Evolutionary conservation across 495 filamentous ascomycete genomes (phyloP), one percentile per base, ranked within the genome.

Genomic region (Cryomyces antarcticus): DNA sequence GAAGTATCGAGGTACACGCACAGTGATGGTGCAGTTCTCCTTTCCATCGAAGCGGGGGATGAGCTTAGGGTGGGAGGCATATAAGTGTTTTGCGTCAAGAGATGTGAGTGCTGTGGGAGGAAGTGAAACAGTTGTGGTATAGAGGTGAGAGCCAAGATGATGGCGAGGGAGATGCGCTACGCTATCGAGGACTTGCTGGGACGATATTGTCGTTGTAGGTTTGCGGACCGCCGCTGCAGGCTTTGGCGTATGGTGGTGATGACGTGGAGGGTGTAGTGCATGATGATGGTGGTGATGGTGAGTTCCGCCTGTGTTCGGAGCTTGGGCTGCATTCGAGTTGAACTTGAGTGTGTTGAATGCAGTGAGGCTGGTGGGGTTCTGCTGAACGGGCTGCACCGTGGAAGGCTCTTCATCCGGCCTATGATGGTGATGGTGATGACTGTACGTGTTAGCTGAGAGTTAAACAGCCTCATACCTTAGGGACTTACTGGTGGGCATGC

Each of bases 1-100:
- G 51, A 86, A 82, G 48, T 77, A 72, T 12, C 82, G 73, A 4
- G 86, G 80, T 5, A 96, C 78, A 37, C 86, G 81, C 41, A 96
- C 62, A 5, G 83, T 92, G 49, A 89, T 72, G 0, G 86, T 93
- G 54, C 82, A 93, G 46, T 96, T 96, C 49, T 85, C 80, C 35
- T 82, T 80, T 24, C 72, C 74, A 49, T 84, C 75, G 50, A 89
- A 92, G 7, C 73, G 61, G 4, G 84, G 87, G 4, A 93, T 61
- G 10, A 81, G 80, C 30, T 69, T 72, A 0, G 87, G 82, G 5
- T 70, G 82, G 12, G 71, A 80, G 31, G 68, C 72, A 57, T 72
- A 88, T 30, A 73, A 75, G 50, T 70, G 73, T 53, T 73, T 78
- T 2, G 48, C 24, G 13, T 70, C 62, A 17, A 61, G 13, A 4